Percentiles rank a stretch among this genome's conserved stretches.
Evolutionary conservation across 202 grass and related monocot species (phyloP).

Genomic region (Carex arenaria): DNA sequence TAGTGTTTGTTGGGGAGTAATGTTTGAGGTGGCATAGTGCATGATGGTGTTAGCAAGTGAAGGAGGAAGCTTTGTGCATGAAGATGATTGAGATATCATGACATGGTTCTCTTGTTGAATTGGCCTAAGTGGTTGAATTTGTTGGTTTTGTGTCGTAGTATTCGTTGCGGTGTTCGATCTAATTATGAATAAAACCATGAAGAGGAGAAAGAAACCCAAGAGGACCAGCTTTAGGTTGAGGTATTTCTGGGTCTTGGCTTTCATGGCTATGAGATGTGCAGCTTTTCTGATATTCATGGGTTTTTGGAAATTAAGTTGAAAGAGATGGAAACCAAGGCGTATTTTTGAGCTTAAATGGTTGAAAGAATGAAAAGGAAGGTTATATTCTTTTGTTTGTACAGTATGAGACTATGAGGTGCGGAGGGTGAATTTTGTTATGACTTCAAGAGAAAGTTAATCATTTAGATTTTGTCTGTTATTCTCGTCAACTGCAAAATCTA

Average conservation of each 20-base stretch:
- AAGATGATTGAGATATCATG: neutral
- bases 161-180: conserved; percentile 21
- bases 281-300: conserved; percentile 40
- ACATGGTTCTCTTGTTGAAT: neutral
- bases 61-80: conserved; percentile 34
- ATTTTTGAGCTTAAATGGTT: conserved; percentile 21
- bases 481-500: neutral
- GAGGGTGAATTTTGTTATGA: neutral
- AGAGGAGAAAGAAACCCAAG: conserved; percentile 28
- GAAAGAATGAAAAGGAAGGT: neutral
- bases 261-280: conserved; percentile 50
- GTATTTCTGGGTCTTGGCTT: conserved; percentile 45
- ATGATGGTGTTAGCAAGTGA: conserved; percentile 36
- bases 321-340: conserved; percentile 8
- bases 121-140: neutral
- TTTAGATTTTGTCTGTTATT: conserved; percentile 21
- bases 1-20: conserved; percentile 37
- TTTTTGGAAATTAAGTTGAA: conserved; percentile 22
- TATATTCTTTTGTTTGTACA: neutral
- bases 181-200: conserved; percentile 44
- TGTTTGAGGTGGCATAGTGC: conserved; percentile 53
- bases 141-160: neutral
- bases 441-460: conserved; percentile 10
- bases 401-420: neutral
- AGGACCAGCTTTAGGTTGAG: conserved; percentile 51